Conservation (phyloP, 371 early-diverging fungal species). For the Mortierella sp. region DNA sequence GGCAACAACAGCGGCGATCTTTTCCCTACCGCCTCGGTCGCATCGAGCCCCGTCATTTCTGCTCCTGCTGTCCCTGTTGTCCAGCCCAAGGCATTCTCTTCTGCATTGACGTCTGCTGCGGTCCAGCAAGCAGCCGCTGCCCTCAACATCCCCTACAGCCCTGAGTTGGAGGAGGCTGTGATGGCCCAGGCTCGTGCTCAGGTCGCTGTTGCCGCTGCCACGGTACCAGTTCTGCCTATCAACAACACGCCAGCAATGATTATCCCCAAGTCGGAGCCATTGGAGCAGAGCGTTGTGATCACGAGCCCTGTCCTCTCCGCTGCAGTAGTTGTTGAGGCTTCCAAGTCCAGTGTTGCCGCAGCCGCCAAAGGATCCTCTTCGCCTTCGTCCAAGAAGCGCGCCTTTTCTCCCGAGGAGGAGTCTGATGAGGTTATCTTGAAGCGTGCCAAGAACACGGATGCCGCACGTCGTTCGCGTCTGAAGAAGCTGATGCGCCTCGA, state of each 20-base stretch:
- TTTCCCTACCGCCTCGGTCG: too few relatives aligned
- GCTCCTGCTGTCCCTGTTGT: conserved; percentile 7
- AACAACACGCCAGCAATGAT: conserved; percentile 8
- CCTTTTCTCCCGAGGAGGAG: conserved; percentile 30
- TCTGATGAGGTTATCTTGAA: conserved; percentile 74
- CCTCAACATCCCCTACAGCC: conserved; percentile 42
- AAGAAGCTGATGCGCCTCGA: conserved; percentile 88
- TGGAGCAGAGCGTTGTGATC: conserved; percentile 19
- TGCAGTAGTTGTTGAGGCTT: too few relatives aligned
- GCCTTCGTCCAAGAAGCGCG: conserved; percentile 1
- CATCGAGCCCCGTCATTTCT: not conserved
- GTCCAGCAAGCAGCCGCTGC: conserved; percentile 36
- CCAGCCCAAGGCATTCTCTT: conserved; percentile 10
- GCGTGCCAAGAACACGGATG: conserved; percentile 93
- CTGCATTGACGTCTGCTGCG: conserved; percentile 4
- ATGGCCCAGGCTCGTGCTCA: conserved; percentile 25
- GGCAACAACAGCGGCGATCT: not conserved
- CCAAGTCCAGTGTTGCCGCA: too few relatives aligned
- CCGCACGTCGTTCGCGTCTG: conserved; percentile 92
- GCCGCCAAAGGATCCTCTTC: too few relatives aligned
- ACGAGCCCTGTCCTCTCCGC: too few relatives aligned
- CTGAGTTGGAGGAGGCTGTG: conserved; percentile 25
- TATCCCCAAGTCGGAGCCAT: conserved; percentile 35
- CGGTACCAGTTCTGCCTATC: not conserved
- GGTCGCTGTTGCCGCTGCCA: conserved; percentile 24